Percentiles rank a stretch among this genome's conserved stretches.
Evolutionary conservation across 768 basidiomycete species (phyloP).

Genomic region (Suillus americanus): DNA sequence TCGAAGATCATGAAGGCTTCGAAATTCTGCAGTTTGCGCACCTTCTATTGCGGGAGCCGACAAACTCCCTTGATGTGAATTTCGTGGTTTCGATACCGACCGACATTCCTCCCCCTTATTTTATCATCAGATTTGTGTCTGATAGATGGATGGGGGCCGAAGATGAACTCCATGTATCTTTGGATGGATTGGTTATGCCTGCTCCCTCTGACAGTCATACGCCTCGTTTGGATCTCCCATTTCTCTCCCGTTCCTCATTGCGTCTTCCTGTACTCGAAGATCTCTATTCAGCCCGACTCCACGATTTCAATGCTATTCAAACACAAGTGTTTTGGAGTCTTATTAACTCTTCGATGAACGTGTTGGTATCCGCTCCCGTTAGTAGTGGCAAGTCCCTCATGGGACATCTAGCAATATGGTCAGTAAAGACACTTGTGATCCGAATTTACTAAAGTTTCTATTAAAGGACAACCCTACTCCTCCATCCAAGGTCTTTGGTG

Average conservation of each 20-base stretch:
- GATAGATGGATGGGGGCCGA: conserved; percentile 95
- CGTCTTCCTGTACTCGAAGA: conserved; percentile 43
- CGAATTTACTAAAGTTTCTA: conserved; percentile 8
- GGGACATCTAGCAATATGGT: conserved; percentile 74
- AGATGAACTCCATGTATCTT: conserved; percentile 59
- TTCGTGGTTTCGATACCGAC: conserved; percentile 79
- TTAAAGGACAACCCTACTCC: conserved; percentile 55
- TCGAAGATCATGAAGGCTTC: conserved; percentile 83
- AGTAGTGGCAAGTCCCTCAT: conserved; percentile 81
- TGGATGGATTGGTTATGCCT: conserved; percentile 81
- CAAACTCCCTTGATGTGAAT: conserved; percentile 57
- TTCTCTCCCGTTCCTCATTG: conserved; percentile 59
- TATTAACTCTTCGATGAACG: conserved; percentile 62
- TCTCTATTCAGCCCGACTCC: conserved; percentile 45
- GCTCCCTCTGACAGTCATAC: conserved; percentile 52
- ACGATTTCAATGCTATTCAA: conserved; percentile 80
- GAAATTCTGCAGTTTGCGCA: conserved; percentile 80
- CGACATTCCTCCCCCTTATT: conserved; percentile 54
- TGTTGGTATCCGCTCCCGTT: conserved; percentile 75
- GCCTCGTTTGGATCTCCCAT: conserved; percentile 69
- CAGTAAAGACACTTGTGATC: conserved; percentile 25
- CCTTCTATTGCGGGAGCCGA: conserved; percentile 68
- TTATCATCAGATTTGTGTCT: conserved; percentile 80
- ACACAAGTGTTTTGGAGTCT: conserved; percentile 87
- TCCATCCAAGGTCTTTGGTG: conserved; percentile 49